Evolutionary conservation across 202 grass and related monocot species (phyloP).

Genomic region (Digitaria exilis): DNA sequence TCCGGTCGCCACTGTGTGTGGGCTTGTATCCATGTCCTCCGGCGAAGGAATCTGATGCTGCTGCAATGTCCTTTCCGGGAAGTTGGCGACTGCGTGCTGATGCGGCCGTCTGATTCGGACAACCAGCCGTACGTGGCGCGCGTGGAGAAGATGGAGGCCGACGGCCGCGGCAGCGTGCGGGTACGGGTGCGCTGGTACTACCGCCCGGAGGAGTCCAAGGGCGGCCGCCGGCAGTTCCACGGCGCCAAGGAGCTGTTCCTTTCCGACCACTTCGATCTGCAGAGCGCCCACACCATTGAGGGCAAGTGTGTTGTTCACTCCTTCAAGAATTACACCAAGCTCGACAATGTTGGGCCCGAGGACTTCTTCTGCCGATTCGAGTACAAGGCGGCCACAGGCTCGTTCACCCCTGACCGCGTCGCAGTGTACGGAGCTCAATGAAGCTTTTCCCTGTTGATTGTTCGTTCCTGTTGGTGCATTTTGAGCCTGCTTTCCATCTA

Average conservation of each 20-base stretch:
- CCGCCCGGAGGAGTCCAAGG: constrained; percentile 80
- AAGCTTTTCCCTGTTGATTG: background rate
- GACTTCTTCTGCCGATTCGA: constrained; percentile 83
- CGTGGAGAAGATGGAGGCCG: constrained; percentile 75
- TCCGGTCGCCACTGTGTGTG: background rate
- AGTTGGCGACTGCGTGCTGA: constrained; percentile 79
- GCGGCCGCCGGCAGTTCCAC: constrained; percentile 75
- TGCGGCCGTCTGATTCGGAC: constrained; percentile 71
- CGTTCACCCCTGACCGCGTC: constrained; percentile 73
- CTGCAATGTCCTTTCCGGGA: constrained; percentile 14
- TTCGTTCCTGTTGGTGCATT: background rate
- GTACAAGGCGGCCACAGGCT: constrained; percentile 66
- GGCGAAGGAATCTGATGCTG: constrained; percentile 26
- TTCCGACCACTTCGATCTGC: constrained; percentile 69
- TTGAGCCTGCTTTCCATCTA: background rate
- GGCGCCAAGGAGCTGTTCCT: constrained; percentile 87
- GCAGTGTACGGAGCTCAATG: constrained; percentile 53
- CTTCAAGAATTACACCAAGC: constrained; percentile 86
- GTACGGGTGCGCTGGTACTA: constrained; percentile 79
- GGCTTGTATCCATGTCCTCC: background rate
- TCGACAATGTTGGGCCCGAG: constrained; percentile 66
- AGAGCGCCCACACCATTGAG: constrained; percentile 88
- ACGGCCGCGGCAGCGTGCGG: constrained; percentile 67
- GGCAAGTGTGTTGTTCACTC: constrained; percentile 71
- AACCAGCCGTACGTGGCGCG: constrained; percentile 75